These are phyloP conservation scores for Cantharellus anzutake DNA, from an alignment of 768 basidiomycete species.

Conservation along the genomic window DNA sequence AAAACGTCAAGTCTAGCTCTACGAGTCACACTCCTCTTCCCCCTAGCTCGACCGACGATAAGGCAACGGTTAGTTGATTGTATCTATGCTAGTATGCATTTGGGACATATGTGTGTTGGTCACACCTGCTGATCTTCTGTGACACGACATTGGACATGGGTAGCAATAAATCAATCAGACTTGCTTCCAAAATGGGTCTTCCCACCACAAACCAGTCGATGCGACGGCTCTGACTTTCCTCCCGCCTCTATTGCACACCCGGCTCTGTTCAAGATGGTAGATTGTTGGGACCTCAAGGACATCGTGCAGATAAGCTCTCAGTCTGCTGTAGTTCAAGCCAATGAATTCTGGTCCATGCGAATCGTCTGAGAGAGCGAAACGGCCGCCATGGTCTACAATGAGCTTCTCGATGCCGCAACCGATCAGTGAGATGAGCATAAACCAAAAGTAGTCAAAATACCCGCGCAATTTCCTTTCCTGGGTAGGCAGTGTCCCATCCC, in stretches of 20 bases:
- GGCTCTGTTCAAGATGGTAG: conserved; percentile 16
- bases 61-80: too few relatives aligned
- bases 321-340: conserved; percentile 61
- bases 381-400: conserved; percentile 48
- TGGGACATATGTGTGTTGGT: too few relatives aligned
- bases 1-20: too few relatives aligned
- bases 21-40: too few relatives aligned
- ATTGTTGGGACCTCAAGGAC: conserved; percentile 31
- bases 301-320: conserved; percentile 42
- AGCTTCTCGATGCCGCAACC: conserved; percentile 28
- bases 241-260: conserved; percentile 4
- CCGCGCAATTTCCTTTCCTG: conserved; percentile 55
- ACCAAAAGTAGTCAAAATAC: conserved; percentile 36
- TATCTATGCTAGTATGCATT: too few relatives aligned
- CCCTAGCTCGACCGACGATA: too few relatives aligned
- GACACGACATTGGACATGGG: too few relatives aligned
- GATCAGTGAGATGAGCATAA: neutral
- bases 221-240: conserved; percentile 10
- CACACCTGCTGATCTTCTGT: too few relatives aligned
- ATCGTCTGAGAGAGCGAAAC: conserved; percentile 82
- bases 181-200: neutral
- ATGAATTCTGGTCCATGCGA: conserved; percentile 83
- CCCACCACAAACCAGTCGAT: neutral
- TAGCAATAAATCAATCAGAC: too few relatives aligned
- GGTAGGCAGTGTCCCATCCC: conserved; percentile 73